These are phyloP conservation scores for Pleurotus sapidus DNA, from an alignment of 768 basidiomycete species.

Conservation along the genomic window DNA sequence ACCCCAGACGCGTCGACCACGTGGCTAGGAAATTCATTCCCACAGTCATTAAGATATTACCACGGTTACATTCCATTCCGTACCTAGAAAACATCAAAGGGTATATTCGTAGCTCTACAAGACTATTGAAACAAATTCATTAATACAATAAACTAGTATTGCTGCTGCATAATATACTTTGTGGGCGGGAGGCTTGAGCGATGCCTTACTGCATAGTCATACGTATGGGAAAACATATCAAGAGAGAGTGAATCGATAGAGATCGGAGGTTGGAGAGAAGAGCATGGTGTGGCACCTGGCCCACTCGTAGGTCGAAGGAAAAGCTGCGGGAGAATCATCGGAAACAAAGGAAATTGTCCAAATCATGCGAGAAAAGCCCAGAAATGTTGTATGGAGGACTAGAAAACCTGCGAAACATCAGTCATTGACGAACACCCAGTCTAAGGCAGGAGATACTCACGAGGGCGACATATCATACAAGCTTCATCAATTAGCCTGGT, in stretches of 20 bases:
- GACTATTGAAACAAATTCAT: conserved; percentile 6
- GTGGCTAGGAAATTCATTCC: background rate
- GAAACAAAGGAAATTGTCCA: background rate
- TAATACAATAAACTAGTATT: conserved; percentile 8
- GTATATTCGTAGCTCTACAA: too few species aligned
- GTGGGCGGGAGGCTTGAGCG: too few species aligned
- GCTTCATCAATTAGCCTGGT: background rate
- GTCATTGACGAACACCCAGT: background rate
- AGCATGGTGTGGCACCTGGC: conserved; percentile 3
- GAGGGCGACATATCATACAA: background rate
- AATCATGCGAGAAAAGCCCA: background rate
- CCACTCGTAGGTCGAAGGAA: background rate
- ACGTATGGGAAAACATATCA: background rate
- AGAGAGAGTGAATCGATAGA: background rate
- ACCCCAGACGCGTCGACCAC: background rate
- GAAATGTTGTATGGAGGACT: background rate
- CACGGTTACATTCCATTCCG: too few species aligned
- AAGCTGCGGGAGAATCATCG: background rate
- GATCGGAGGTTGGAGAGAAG: background rate
- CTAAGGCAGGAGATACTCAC: background rate
- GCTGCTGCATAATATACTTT: background rate
- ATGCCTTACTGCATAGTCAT: background rate
- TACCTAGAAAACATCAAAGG: too few species aligned
- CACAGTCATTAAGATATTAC: background rate
- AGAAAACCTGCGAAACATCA: background rate